Evolutionary conservation across 305 asterid genomes (phyloP).

Genomic region (Petunia hybrid): DNA sequence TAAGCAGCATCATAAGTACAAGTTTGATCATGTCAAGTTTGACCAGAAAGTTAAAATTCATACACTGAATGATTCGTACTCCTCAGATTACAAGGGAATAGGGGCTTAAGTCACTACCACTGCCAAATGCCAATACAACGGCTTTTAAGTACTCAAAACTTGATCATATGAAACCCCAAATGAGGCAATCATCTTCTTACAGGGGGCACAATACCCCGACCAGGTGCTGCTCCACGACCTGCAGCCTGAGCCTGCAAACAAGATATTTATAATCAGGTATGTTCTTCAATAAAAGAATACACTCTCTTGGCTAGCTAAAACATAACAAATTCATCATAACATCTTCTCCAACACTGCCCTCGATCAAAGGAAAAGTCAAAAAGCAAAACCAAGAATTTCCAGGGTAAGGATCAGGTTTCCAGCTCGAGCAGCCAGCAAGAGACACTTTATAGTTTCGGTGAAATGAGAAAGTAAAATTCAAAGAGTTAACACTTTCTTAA

Average conservation of each 20-base stretch:
- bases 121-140: conserved; percentile 23
- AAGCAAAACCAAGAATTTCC: not conserved
- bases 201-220: conserved; percentile 80
- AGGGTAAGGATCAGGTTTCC: not conserved
- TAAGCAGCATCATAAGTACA: too few relatives aligned
- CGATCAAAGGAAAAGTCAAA: not conserved
- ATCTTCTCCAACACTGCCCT: conserved; percentile 5
- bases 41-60: conserved; percentile 10
- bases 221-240: conserved; percentile 81
- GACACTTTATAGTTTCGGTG: not conserved
- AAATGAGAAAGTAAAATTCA: not conserved
- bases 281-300: not conserved
- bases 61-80: not conserved
- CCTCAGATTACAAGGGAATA: conserved; percentile 11
- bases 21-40: too few relatives aligned
- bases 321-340: not conserved
- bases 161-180: conserved; percentile 24
- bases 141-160: conserved; percentile 13
- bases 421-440: not conserved
- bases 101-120: not conserved
- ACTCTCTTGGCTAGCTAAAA: not conserved
- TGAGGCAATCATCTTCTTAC: conserved; percentile 64
- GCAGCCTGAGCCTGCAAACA: conserved; percentile 74
- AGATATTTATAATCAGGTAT: not conserved
- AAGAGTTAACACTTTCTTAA: conserved; percentile 17